Conservation (phyloP, 2,329 filamentous ascomycete species). For the Alternaria postmessia region DNA sequence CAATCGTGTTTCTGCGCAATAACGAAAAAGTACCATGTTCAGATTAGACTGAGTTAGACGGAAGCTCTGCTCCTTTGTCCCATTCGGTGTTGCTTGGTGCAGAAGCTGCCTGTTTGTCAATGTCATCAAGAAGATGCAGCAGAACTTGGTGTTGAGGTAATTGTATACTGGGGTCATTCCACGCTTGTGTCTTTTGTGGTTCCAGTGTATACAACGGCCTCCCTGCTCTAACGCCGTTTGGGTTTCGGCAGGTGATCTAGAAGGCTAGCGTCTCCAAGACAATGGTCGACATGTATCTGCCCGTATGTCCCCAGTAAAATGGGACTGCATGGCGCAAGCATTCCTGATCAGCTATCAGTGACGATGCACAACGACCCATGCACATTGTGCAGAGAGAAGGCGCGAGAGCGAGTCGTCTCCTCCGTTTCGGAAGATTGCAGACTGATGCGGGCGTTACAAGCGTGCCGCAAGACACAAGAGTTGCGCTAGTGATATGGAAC, state of each 20-base stretch:
- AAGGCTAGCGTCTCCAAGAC: slow-evolving; percentile 4
- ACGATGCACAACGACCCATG: slow-evolving; percentile 15
- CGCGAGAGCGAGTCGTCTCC: slow-evolving; percentile 20
- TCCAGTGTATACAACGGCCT: slow-evolving; percentile 11
- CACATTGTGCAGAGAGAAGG: slow-evolving; percentile 11
- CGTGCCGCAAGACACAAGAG: slow-evolving; percentile 17
- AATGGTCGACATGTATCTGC: slow-evolving; percentile 17
- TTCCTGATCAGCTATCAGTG: slow-evolving; percentile 2
- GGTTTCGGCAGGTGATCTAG: slow-evolving; percentile 8
- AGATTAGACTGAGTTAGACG: neutral
- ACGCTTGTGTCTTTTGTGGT: slow-evolving; percentile 4
- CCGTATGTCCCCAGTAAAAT: slow-evolving; percentile 11
- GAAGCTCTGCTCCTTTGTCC: neutral
- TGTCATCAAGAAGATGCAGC: neutral
- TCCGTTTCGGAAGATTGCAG: slow-evolving; percentile 21
- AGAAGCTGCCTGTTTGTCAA: neutral
- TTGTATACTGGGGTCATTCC: neutral
- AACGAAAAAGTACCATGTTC: neutral
- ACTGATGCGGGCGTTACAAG: slow-evolving; percentile 27
- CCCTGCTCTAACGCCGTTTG: slow-evolving; percentile 4
- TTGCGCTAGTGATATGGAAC: slow-evolving; percentile 5
- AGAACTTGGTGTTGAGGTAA: neutral
- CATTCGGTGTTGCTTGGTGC: neutral
- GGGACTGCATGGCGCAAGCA: slow-evolving; percentile 13
- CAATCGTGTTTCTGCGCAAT: neutral